phyloP scores from a whole-genome alignment of 495 filamentous ascomycete species.

The Xylaria sp. region DNA sequence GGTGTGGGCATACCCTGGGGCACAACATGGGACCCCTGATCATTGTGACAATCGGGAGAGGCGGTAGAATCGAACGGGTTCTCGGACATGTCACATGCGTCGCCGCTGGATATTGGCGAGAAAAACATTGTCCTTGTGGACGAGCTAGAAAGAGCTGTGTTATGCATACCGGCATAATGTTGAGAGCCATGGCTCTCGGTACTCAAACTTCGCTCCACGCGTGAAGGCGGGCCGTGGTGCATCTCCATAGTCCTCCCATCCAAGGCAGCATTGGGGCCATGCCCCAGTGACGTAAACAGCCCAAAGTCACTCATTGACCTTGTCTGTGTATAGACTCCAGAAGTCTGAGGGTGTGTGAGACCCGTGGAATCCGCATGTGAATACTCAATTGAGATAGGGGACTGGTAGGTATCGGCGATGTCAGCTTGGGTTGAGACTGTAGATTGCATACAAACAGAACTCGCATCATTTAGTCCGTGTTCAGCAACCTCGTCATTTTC shows the following conservation, averaged over 20 bases:
- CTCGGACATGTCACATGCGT: slow-evolving; percentile 25
- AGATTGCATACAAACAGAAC: slow-evolving; percentile 12
- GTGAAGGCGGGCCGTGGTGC: not conserved
- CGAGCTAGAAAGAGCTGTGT: not conserved
- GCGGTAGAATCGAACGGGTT: slow-evolving; percentile 19
- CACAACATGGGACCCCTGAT: slow-evolving; percentile 11
- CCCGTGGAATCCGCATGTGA: slow-evolving; percentile 4
- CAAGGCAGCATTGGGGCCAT: not conserved
- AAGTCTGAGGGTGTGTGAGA: slow-evolving; percentile 3
- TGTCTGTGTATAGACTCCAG: slow-evolving; percentile 16
- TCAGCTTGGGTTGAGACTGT: slow-evolving; percentile 4
- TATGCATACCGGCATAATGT: slow-evolving; percentile 21
- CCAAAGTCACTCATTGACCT: slow-evolving; percentile 31
- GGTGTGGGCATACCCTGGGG: slow-evolving; percentile 37
- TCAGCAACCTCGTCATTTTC: not conserved
- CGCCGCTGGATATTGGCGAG: slow-evolving; percentile 23
- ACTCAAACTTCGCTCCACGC: slow-evolving; percentile 28
- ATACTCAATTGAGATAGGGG: slow-evolving; percentile 17
- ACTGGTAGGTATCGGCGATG: slow-evolving; percentile 18
- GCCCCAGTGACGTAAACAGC: slow-evolving; percentile 14
- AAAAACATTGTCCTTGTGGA: slow-evolving; percentile 16
- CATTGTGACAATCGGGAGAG: slow-evolving; percentile 25
- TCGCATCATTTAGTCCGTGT: not conserved
- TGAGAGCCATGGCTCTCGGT: slow-evolving; percentile 13
- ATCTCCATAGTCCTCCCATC: not conserved